A percentile compares a stretch with the other conserved stretches of the same genome.
These are phyloP conservation scores for Sphagnum fallax DNA, from an alignment of 228 moss, liverwort and hornwort genomes.

Conservation along the genomic window DNA sequence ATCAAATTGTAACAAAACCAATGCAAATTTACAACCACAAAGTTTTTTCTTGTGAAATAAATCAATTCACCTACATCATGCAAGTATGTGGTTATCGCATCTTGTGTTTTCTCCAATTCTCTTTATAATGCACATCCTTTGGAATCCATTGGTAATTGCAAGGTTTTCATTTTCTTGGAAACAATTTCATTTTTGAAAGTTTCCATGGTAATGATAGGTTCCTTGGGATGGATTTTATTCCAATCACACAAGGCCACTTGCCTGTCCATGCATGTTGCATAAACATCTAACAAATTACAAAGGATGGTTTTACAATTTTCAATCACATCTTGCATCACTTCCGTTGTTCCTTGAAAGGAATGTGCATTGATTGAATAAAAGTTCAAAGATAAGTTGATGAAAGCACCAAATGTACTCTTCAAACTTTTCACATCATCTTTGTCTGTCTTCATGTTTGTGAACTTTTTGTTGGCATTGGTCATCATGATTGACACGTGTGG, in stretches of 20 bases:
- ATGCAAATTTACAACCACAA: slow-evolving; percentile 3
- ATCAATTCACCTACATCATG: slow-evolving; percentile 6
- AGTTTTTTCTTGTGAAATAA: background rate
- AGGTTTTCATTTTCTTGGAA: background rate
- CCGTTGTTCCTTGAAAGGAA: background rate
- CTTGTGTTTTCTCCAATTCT: background rate
- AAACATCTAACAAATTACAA: background rate
- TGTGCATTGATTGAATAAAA: background rate
- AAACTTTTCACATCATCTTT: background rate
- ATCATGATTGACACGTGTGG: background rate
- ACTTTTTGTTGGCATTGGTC: background rate
- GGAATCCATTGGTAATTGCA: background rate
- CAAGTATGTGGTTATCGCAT: background rate
- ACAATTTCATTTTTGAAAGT: background rate
- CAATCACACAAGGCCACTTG: background rate
- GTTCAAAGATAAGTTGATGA: background rate
- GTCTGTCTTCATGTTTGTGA: background rate
- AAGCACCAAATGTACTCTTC: background rate
- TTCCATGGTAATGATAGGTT: background rate
- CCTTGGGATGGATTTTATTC: background rate
- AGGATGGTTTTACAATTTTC: background rate
- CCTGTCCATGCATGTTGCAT: background rate
- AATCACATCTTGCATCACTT: background rate
- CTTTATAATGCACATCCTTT: background rate
- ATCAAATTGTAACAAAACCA: slow-evolving; percentile 1